Evolutionary conservation across 345 rosid species (phyloP), one percentile per base, ranked within the genome.

Genomic region (Ceriops decandra): DNA sequence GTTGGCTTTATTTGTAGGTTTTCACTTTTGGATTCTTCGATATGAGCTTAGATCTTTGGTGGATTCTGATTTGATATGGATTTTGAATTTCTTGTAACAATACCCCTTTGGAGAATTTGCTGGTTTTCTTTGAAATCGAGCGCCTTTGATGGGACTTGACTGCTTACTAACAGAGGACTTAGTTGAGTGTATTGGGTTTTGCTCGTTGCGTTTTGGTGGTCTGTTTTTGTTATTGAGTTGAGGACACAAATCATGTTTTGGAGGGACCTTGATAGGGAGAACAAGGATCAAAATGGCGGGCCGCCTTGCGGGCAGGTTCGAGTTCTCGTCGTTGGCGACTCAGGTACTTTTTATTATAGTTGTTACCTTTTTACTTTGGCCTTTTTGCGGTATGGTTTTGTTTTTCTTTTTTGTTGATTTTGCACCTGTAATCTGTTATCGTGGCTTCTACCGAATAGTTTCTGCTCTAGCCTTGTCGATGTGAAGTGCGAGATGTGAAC

Each of bases 281-380:
- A 36, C 72, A 95, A 91, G 76, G 93, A 88, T 32, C 90, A 74
- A 52, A 86, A 84, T 60, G 87, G 88, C 27, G 88, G 86, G n/a
- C 88, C 90, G 10, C 90, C 89, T 47, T 88, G 90, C 69, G 99
- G 99, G 7, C 99, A 92, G 83, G 97, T 92, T 76, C 87, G 99
- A 75, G 99, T 92, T 67, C 90, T 95, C 60, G 90, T 95, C 17
- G 97, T 92, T 77, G 99, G 99, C 60, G 99, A 92, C 62, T 92
- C 99, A 74, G 99, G 99, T 90, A 77, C 5, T 33, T 52, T 47
- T 26, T 10, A 13, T 15, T 11, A 11, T 42, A 42, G 16, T 15
- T 13, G 49, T 42, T 7, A 33, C 9, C 36, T 33, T 33, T 7
- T 33, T 33, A 7, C 36, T 33, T 42, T 15, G 49, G 19, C 49